Base-by-base conservation (phyloP, 208 protist genomes). In the Leishmania braziliensis region DNA sequence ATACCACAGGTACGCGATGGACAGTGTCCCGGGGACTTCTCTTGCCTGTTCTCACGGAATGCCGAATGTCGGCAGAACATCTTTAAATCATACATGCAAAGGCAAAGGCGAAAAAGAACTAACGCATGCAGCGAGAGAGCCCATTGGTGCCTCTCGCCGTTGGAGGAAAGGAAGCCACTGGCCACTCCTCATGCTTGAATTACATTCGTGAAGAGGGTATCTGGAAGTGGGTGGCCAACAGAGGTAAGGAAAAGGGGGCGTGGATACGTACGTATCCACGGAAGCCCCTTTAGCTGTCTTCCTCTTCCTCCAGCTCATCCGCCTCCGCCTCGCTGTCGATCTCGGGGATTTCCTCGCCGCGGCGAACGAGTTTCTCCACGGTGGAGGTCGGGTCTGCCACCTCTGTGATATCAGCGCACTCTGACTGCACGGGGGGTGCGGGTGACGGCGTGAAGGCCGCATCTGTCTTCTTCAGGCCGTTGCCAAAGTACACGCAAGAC, bases 401-500 rank as follows among this genome's bases (percentile, higher is more conserved):
- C 79, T 98, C 96, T 36, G 83, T 86, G 10, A 98, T 70, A 72
- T 98, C 96, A 36, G 80, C 89, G 74, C 90, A 95, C 88, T 98
- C 96, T n/a, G 70, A 66, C 56, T 95, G 86, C 66, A 98, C 86
- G 26, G 89, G 88, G 36, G 95, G 92, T 0, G 95, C 93, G 2
- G 93, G 92, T 33, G 86, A 86, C 18, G 95, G 95, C 1, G 96
- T 97, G 81, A 96, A 98, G 73, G 86, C 88, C n/a, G 85, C 85
- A 80, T 97, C 94, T 9, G 89, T 95, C 88, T 95, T 93, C 86
- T 98, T 97, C 48, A 98, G 78, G 50, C 96, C 96, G 73, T 91
- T 94, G 26, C 96, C 96, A 86, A 98, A 97, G 86, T 98, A 98
- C 5, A 94, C 93, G 75, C 87, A 93, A 39, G 93, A 93, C 91